These are phyloP conservation scores for Artemisia tridentata DNA, from an alignment of 129 eudicot species.

Conservation along the genomic window DNA sequence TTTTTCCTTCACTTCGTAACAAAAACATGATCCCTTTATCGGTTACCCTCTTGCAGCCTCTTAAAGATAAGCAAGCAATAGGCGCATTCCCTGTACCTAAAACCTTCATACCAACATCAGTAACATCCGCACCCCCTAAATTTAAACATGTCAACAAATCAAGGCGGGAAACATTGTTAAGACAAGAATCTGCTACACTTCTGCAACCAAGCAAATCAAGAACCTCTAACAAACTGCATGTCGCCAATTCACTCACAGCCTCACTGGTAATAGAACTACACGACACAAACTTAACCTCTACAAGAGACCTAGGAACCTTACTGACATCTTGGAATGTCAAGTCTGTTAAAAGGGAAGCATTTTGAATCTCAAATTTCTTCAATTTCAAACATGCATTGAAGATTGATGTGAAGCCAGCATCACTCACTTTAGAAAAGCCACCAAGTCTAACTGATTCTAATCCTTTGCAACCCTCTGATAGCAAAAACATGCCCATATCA, in stretches of 20 bases:
- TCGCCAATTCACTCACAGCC: conserved; percentile 38
- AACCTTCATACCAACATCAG: conserved; percentile 49
- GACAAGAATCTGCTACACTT: conserved; percentile 55
- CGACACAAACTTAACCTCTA: conserved; percentile 43
- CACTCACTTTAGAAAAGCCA: conserved; percentile 68
- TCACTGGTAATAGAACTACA: conserved; percentile 57
- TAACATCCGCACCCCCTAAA: conserved; percentile 53
- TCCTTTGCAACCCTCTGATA: conserved; percentile 49
- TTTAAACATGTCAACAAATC: conserved; percentile 41
- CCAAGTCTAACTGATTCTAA: conserved; percentile 54
- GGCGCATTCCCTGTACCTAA: conserved; percentile 52
- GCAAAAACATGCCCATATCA: conserved; percentile 65
- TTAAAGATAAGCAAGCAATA: conserved; percentile 38
- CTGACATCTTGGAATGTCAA: conserved; percentile 48
- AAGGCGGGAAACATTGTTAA: conserved; percentile 37
- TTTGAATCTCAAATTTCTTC: conserved; percentile 57
- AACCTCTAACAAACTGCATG: conserved; percentile 39
- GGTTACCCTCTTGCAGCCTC: conserved; percentile 62
- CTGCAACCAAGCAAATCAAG: conserved; percentile 52
- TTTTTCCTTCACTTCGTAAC: conserved; percentile 34
- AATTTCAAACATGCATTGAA: conserved; percentile 39
- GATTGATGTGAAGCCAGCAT: conserved; percentile 66
- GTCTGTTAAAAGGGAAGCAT: conserved; percentile 47
- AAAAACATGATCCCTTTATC: conserved; percentile 51
- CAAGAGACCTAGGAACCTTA: conserved; percentile 38